Percentiles rank a stretch among this genome's conserved stretches.
Evolutionary conservation across 176 grass and related monocot genomes (phyloP).

Genomic region (Luzula sylvatica): DNA sequence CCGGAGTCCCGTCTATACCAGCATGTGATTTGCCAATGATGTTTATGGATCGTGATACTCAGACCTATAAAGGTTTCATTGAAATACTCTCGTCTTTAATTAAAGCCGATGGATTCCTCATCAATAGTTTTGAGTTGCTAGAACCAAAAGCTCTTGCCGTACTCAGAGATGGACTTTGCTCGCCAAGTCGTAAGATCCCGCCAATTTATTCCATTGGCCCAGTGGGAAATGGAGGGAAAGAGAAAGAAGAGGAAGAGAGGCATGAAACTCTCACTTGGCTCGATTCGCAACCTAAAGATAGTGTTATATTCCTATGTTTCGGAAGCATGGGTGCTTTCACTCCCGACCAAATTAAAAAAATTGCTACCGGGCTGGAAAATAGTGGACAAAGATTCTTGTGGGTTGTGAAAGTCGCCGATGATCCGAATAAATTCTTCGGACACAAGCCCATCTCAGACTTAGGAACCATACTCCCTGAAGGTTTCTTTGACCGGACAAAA

Average conservation of each 20-base stretch:
- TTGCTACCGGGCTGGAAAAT: slow-evolving; percentile 47
- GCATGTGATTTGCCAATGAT: neutral
- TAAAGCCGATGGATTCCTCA: slow-evolving; percentile 25
- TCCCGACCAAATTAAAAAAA: slow-evolving; percentile 35
- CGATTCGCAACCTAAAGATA: slow-evolving; percentile 39
- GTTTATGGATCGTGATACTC: neutral
- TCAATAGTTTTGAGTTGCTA: slow-evolving; percentile 47
- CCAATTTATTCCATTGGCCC: slow-evolving; percentile 43
- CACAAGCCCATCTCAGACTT: neutral
- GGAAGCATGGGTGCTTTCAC: slow-evolving; percentile 48
- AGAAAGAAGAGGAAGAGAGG: neutral
- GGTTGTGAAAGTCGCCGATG: slow-evolving; percentile 34
- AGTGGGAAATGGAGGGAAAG: slow-evolving; percentile 16
- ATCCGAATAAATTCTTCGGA: neutral
- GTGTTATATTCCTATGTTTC: slow-evolving; percentile 61
- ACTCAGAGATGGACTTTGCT: slow-evolving; percentile 16
- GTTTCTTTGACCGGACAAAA: slow-evolving; percentile 22
- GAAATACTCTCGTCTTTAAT: slow-evolving; percentile 19
- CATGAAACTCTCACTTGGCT: slow-evolving; percentile 48
- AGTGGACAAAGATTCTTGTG: slow-evolving; percentile 58
- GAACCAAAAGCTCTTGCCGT: slow-evolving; percentile 28
- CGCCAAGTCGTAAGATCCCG: slow-evolving; percentile 23
- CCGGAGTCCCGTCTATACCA: neutral
- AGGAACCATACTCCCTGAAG: slow-evolving; percentile 1
- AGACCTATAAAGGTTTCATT: slow-evolving; percentile 26